Evolutionary conservation across 1,284 basidiomycete species (phyloP), one percentile per base, ranked within the genome.

Genomic region (Peniophora sp.): DNA sequence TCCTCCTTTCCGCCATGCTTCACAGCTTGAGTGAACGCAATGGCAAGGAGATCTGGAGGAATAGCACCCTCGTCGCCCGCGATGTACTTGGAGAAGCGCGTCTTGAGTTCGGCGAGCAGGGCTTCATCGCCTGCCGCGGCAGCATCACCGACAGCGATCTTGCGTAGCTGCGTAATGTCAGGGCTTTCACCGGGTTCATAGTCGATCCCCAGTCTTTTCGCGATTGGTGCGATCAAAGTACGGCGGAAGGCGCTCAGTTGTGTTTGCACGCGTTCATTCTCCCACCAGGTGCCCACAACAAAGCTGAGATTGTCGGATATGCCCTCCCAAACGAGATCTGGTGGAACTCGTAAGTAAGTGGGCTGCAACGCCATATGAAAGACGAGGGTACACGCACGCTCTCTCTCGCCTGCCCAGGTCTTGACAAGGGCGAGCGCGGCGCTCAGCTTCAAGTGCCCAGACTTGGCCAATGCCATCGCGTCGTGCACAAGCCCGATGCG

Each of bases 401-500:
- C 89, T 57, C 77, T 79, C 67, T 92, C 90, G 48, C 79, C 70
- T 48, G 75, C 78, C 56, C 94, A 72, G 43, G 76, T 74, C 52
- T 88, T 75, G 53, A 90, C 73, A 47, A 95, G 71, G 22, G 78
- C 81, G 56, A 97, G 73, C 8, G 86, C 83, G 55, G 83, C 85
- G 58, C 90, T 91, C 27, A 92, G 77, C 55, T 85, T 78, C 48
- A 80, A 73, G 61, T 89, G 80, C 1, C 92, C 91, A 24, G 92
- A 88, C 62, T 87, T 83, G 34, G 91, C 81, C 27, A 97, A 76
- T 0, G 86, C 84, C 59, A 90, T 79, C 1, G 86, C 77, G 61
- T 96, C 92, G 54, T 85, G 81, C 27, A 95, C 79, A 12, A 97
- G 73, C 22, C 93, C 93, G 54, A 95, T 82, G 44, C 92, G 81